A percentile compares a stretch with the other conserved stretches of the same genome.
These are phyloP conservation scores for Podochytrium sp. DNA, from an alignment of 192 early-diverging fungal genomes.

Conservation along the genomic window DNA sequence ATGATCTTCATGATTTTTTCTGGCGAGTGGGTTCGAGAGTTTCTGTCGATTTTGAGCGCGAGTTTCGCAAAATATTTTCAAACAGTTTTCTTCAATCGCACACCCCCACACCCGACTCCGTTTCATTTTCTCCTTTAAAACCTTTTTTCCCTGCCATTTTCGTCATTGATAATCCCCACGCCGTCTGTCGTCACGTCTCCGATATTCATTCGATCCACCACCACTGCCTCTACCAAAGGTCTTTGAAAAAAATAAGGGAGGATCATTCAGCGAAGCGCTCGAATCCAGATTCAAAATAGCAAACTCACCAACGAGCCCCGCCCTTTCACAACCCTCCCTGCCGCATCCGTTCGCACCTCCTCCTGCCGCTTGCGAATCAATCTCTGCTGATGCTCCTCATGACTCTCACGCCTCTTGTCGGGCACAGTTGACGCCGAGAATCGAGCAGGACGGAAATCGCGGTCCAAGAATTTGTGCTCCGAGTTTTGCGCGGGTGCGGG, in stretches of 20 bases:
- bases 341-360: slow-evolving; percentile 19
- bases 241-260: neutral
- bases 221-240: neutral
- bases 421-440: slow-evolving; percentile 2
- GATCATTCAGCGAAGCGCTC: too few species aligned
- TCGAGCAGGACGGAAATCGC: slow-evolving; percentile 7
- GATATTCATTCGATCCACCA: neutral
- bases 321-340: slow-evolving; percentile 45
- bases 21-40: neutral
- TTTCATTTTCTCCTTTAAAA: neutral
- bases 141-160: neutral
- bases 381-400: slow-evolving; percentile 1
- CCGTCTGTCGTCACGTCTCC: neutral
- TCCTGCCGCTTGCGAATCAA: neutral
- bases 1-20: neutral
- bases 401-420: slow-evolving; percentile 16
- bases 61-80: too few species aligned
- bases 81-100: too few species aligned
- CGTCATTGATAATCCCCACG: neutral
- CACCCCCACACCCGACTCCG: too few species aligned
- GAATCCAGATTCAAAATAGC: neutral
- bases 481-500: slow-evolving; percentile 5
- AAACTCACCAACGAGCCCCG: slow-evolving; percentile 38
- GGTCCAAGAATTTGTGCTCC: slow-evolving; percentile 33
- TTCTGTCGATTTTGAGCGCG: too few species aligned